A percentile compares a stretch with the other conserved stretches of the same genome.
Evolutionary conservation across 164 flowering plant genomes (phyloP).

Genomic region (Tetracentron sinense): DNA sequence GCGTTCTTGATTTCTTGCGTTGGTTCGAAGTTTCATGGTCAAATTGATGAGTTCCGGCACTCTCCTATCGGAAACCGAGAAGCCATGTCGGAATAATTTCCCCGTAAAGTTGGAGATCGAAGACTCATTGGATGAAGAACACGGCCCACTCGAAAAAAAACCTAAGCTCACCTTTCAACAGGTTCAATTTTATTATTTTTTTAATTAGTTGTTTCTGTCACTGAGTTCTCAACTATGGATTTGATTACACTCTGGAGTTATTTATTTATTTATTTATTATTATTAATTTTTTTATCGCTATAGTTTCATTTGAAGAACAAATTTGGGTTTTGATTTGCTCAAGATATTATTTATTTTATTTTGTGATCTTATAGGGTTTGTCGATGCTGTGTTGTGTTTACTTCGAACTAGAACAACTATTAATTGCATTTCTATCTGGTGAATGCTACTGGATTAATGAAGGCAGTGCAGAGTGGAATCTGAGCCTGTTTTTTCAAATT

Average conservation of each 20-base stretch:
- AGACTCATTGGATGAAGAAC: conserved; percentile 49
- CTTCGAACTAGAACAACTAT: too few relatives aligned
- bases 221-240: too few relatives aligned
- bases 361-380: not conserved
- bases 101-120: conserved; percentile 60
- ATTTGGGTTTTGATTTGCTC: not conserved
- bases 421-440: too few relatives aligned
- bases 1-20: not conserved
- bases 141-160: conserved; percentile 47
- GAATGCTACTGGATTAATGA: too few relatives aligned
- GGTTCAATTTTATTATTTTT: too few relatives aligned
- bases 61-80: conserved; percentile 30
- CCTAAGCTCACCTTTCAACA: conserved; percentile 35
- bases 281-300: too few relatives aligned
- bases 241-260: not conserved
- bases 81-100: conserved; percentile 28
- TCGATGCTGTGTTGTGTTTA: not conserved
- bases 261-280: too few relatives aligned
- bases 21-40: conserved; percentile 36
- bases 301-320: not conserved
- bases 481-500: too few relatives aligned
- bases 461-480: too few relatives aligned
- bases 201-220: too few relatives aligned
- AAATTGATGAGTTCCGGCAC: conserved; percentile 53
- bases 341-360: not conserved